Percentiles rank a stretch among this genome's conserved stretches.
These are phyloP conservation scores for Nicotiana paniculata DNA, from an alignment of 257 asterid species.

Conservation along the genomic window DNA sequence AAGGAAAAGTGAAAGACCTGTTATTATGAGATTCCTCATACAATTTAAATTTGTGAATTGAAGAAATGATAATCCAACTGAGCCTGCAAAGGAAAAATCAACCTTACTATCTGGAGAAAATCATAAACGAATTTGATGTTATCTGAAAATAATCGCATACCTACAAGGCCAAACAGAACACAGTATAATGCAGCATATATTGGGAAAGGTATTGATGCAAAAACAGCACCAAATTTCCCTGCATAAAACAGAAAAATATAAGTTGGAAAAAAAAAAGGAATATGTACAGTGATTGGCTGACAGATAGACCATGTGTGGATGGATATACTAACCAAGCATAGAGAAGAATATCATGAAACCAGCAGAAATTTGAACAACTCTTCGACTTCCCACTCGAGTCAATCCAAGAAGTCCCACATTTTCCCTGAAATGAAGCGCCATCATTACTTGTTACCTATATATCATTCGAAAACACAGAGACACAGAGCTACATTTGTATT, in stretches of 20 bases:
- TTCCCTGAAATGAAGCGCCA: slow-evolving; percentile 51
- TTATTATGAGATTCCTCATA: slow-evolving; percentile 93
- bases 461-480: not conserved
- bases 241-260: slow-evolving; percentile 17
- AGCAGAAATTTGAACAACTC: slow-evolving; percentile 94
- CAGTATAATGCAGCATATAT: slow-evolving; percentile 90
- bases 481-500: not conserved
- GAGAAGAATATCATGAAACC: slow-evolving; percentile 98
- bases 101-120: not conserved
- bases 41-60: slow-evolving; percentile 97
- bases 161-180: slow-evolving; percentile 92
- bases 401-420: slow-evolving; percentile 97
- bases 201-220: slow-evolving; percentile 92
- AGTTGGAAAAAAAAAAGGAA: too few species aligned
- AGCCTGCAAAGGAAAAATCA: slow-evolving; percentile 47
- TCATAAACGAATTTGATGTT: not conserved
- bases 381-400: slow-evolving; percentile 96
- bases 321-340: slow-evolving; percentile 52
- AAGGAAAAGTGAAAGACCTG: slow-evolving; percentile 87
- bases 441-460: slow-evolving; percentile 31
- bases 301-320: not conserved
- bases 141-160: slow-evolving; percentile 35
- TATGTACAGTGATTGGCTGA: not conserved
- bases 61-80: slow-evolving; percentile 91
- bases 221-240: slow-evolving; percentile 99